phyloP scores from a whole-genome alignment of 768 basidiomycete genomes.

The Leccinum rimulosum region DNA sequence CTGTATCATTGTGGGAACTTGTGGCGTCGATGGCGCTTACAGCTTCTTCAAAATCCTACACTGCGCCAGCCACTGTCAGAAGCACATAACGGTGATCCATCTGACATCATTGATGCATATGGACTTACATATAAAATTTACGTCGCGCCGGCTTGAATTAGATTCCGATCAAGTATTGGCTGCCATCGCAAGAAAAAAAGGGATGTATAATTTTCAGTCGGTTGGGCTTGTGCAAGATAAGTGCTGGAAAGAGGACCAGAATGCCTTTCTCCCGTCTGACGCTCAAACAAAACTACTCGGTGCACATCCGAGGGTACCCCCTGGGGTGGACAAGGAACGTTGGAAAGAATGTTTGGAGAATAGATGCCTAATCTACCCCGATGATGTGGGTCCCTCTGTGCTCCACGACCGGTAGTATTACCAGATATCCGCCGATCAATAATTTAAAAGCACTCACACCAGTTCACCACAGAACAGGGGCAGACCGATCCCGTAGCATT shows the following conservation, averaged over 20 bases:
- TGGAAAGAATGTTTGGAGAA: neutral
- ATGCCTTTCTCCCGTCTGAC: too few relatives aligned
- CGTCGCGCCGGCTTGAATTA: slow-evolving; percentile 43
- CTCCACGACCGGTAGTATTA: neutral
- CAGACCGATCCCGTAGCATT: neutral
- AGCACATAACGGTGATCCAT: too few relatives aligned
- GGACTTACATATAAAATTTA: slow-evolving; percentile 29
- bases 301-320: too few relatives aligned
- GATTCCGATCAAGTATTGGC: too few relatives aligned
- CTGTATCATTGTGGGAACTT: slow-evolving; percentile 33
- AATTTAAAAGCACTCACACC: neutral
- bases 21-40: slow-evolving; percentile 57
- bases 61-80: neutral
- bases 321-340: too few relatives aligned
- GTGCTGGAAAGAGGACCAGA: too few relatives aligned
- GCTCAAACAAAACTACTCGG: too few relatives aligned
- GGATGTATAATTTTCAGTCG: too few relatives aligned
- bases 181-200: too few relatives aligned
- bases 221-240: too few relatives aligned
- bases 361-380: neutral
- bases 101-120: neutral
- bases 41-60: slow-evolving; percentile 61
- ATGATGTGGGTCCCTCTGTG: neutral
- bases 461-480: neutral
- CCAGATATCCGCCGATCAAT: neutral